These are phyloP conservation scores for Juglanconis sp. DNA, from an alignment of 2,329 filamentous ascomycete genomes.

Conservation along the genomic window DNA sequence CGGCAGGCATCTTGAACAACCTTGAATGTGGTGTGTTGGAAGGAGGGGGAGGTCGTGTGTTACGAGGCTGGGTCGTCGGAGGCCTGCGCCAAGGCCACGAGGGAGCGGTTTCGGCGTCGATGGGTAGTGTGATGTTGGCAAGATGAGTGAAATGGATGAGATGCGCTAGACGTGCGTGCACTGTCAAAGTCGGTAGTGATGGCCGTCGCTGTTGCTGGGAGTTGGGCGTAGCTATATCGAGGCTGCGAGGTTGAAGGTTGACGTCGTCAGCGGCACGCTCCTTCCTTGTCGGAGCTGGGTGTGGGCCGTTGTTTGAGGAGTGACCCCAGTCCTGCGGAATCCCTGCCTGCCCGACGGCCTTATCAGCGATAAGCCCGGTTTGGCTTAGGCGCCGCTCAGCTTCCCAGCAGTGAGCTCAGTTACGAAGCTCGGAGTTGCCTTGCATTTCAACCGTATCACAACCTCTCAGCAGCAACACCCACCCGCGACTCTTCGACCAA, in stretches of 20 bases:
- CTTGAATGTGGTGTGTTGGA: background rate
- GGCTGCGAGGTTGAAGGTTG: conserved; percentile 11
- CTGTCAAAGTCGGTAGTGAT: background rate
- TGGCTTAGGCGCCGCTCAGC: background rate
- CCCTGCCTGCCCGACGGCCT: background rate
- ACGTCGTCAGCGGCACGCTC: conserved; percentile 18
- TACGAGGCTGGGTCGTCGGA: background rate
- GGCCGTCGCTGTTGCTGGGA: background rate
- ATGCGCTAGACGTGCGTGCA: background rate
- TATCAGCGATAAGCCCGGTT: conserved; percentile 17
- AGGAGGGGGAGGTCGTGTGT: background rate
- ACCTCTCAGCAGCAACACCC: conserved; percentile 8
- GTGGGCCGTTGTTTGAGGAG: conserved; percentile 1
- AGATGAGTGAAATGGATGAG: background rate
- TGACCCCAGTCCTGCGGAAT: background rate
- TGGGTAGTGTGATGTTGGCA: background rate
- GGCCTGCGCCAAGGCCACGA: background rate
- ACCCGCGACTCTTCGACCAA: conserved; percentile 2
- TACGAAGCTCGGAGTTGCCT: conserved; percentile 27
- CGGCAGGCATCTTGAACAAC: conserved; percentile 59
- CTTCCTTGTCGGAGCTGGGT: background rate
- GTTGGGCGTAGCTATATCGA: background rate
- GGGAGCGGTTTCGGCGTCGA: background rate
- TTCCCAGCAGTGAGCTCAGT: conserved; percentile 15
- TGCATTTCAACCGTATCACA: conserved; percentile 17